Conservation (phyloP, 495 filamentous ascomycete species). For the Trichoderma erinaceum region DNA sequence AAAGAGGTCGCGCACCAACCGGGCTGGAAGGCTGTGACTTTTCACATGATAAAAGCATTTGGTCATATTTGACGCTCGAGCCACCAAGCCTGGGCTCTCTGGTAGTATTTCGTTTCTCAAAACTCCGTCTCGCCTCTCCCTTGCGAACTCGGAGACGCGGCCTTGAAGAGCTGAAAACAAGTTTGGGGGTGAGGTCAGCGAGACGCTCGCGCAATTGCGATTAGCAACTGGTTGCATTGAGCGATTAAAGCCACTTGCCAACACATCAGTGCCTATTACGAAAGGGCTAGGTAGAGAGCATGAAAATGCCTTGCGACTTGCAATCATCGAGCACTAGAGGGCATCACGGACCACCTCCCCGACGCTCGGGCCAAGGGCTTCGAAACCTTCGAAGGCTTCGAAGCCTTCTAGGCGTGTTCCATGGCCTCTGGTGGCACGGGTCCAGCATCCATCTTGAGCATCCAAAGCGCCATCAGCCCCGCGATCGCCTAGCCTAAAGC, state of each 20-base stretch:
- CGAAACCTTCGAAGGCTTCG: not conserved
- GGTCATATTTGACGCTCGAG: not conserved
- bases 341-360: constrained; percentile 1
- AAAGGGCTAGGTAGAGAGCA: too few species aligned
- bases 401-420: constrained; percentile 3
- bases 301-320: not conserved
- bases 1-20: not conserved
- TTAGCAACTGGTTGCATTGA: too few species aligned
- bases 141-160: too few species aligned
- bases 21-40: not conserved
- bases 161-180: too few species aligned
- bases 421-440: not conserved
- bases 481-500: not conserved
- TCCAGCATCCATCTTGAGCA: not conserved
- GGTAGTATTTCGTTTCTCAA: not conserved
- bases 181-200: too few species aligned
- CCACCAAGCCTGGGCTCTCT: not conserved
- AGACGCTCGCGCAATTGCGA: too few species aligned
- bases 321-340: not conserved
- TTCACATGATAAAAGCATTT: not conserved
- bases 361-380: constrained; percentile 3
- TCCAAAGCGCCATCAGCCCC: constrained; percentile 6
- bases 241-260: too few species aligned
- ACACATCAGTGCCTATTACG: too few species aligned
- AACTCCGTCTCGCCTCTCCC: not conserved